Evolutionary conservation across 2,329 filamentous ascomycete genomes (phyloP), one percentile per base, ranked within the genome.

Genomic region (Hypocreales sp.): DNA sequence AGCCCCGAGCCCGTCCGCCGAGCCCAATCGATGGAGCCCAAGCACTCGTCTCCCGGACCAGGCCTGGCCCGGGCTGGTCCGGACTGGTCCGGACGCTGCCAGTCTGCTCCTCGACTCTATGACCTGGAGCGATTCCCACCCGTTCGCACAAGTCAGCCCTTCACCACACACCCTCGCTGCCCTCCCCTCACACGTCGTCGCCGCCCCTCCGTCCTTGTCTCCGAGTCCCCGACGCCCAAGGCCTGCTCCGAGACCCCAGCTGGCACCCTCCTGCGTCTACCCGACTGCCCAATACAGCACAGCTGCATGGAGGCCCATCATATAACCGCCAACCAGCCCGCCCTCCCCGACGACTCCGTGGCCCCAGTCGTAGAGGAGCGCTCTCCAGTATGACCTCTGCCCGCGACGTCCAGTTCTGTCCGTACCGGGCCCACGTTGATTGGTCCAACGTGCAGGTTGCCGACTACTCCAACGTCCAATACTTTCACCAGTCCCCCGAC

Each of bases 391-490:
- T 60, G 56, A 58, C 40, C 44, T 44, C 42, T 38, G 40, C 40
- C 40, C 45, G 42, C 33, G 44, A 40, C 28, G 42, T 55, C 35
- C 47, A 55, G 29, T 50, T 45, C 42, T 54, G 53, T 48, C 50
- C 54, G 24, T 44, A 45, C 28, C 47, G 57, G 51, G 40, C 53
- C 31, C 47, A 51, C 34, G 31, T 55, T 44, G 47, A 53, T 39
- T 53, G 42, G 36, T 39, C 41, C 32, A 38, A 51, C 36, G 46
- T 60, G 31, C 49, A 58, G 37, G 53, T 46, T 33, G 51, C 56
- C 35, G 44, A 61, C 39, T 61, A 55, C 44, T 56, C 52, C 34
- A 46, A 56, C 18, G 42, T 61, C 27, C 46, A 58, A 34, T 61
- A 51, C 38, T 51, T 48, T 28, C 43, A 53, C 27, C 39, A 53